Percentiles rank a stretch among this genome's conserved stretches.
phyloP scores from a whole-genome alignment of 176 grass and related monocot species.

The Paspalum vaginatum region DNA sequence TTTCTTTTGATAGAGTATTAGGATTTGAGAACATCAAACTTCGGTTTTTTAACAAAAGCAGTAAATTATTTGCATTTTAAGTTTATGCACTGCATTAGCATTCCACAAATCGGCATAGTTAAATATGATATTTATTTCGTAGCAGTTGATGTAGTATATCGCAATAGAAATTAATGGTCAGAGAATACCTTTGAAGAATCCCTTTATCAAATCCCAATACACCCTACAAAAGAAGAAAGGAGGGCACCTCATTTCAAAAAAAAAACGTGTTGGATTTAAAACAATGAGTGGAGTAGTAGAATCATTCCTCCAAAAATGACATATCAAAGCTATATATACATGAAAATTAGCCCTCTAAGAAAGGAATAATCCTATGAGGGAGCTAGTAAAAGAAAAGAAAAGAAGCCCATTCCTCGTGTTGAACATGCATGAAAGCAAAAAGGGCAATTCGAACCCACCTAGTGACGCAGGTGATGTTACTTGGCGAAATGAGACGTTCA shows the following conservation, averaged over 20 bases:
- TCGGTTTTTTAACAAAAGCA: neutral
- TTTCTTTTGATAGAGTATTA: neutral
- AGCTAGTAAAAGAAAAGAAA: neutral
- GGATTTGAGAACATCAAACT: neutral
- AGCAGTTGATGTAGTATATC: neutral
- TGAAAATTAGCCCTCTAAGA: neutral
- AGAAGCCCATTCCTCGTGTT: neutral
- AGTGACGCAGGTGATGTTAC: neutral
- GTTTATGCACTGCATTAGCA: neutral
- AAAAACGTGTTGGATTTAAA: neutral
- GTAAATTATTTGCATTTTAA: neutral
- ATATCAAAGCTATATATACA: neutral
- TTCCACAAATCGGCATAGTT: neutral
- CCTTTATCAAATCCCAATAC: neutral
- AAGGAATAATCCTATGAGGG: neutral
- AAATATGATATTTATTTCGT: neutral
- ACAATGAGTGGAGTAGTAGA: neutral
- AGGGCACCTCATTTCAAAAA: neutral
- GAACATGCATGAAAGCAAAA: slow-evolving; percentile 19
- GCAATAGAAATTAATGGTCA: neutral
- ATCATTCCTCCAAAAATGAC: neutral
- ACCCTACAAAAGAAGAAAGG: neutral
- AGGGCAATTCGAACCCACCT: neutral
- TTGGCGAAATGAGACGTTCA: neutral
- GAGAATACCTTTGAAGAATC: neutral